Base-by-base conservation (phyloP, 805 yeast species). In the Myxozyma sirexii region DNA sequence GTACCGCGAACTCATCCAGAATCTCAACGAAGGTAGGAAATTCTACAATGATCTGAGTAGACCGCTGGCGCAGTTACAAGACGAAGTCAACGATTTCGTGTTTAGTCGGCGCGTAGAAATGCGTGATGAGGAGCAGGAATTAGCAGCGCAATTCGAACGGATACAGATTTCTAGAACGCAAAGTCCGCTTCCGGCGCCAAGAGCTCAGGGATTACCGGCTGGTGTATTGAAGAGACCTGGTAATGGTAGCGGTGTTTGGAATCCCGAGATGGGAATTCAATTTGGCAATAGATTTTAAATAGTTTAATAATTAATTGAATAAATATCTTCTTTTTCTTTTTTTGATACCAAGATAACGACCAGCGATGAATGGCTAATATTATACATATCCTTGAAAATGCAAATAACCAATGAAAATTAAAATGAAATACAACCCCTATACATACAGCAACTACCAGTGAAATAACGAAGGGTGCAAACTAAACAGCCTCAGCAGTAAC, bases 41-140 rank as follows among this genome's bases (percentile, higher is more conserved):
- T 91, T 91, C 69, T 92, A 92, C 74, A 78, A 78, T 39, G 87
- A 85, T 54, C 81, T 89, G 61, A 74, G 79, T 31, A 71, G 71
- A 7, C 80, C 81, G 54, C 78, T 82, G 4, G 74, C 76, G 29
- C 72, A 67, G 1, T 79, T 84, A 21, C 68, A 80, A 42, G 72
- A 73, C 13, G 83, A 80, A 42, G 79, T 86, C 63, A 83, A 81
- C 61, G 74, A 75, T 15, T 86, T 76, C 69, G 80, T 83, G n/a
- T 74, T 78, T 31, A 69, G 73, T 13, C 72, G 90, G 48, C 75
- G 86, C 50, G 67, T 77, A 6, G 84, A 83, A 62, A 87, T 83
- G 1, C 73, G 83, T 23, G 80, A 79, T 24, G 71, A 84, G 15
- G 86, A 84, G 39, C 54, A 6, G 2, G 59, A 55, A 8, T 38